phyloP scores from a whole-genome alignment of 495 filamentous ascomycete species.

The Penicillium subrubescens region DNA sequence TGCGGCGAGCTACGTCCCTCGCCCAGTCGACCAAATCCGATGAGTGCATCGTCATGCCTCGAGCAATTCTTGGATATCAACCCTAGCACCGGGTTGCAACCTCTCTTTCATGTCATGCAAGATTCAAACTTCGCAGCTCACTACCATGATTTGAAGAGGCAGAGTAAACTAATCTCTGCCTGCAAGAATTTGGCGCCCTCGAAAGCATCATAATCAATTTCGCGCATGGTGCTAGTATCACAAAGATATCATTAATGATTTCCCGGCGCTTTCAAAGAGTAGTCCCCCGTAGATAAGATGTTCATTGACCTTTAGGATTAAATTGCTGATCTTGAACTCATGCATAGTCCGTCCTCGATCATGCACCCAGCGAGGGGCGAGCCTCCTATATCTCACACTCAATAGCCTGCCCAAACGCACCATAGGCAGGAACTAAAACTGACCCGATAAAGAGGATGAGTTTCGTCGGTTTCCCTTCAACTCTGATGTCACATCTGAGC shows the following conservation, averaged over 20 bases:
- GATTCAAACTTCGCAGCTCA: slow-evolving; percentile 19
- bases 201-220: slow-evolving; percentile 55
- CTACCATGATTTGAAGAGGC: slow-evolving; percentile 18
- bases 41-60: slow-evolving; percentile 1
- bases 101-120: slow-evolving; percentile 13
- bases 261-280: slow-evolving; percentile 32
- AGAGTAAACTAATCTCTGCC: slow-evolving; percentile 38
- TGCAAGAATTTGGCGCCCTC: slow-evolving; percentile 52
- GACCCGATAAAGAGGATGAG: background rate
- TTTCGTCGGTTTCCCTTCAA: too few species aligned
- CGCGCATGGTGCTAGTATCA: slow-evolving; percentile 53
- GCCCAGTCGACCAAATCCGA: slow-evolving; percentile 31
- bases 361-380: too few species aligned
- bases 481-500: too few species aligned
- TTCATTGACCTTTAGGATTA: background rate
- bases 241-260: slow-evolving; percentile 50
- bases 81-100: slow-evolving; percentile 13
- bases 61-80: background rate
- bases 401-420: background rate
- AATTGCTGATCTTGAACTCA: background rate
- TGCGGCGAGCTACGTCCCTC: slow-evolving; percentile 56
- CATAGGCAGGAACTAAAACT: background rate
- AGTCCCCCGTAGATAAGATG: background rate
- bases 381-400: background rate
- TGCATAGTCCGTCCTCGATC: background rate